Evolutionary conservation across 31 red algal species (phyloP).

Genomic region (Odonthalia washingtoniensis): DNA sequence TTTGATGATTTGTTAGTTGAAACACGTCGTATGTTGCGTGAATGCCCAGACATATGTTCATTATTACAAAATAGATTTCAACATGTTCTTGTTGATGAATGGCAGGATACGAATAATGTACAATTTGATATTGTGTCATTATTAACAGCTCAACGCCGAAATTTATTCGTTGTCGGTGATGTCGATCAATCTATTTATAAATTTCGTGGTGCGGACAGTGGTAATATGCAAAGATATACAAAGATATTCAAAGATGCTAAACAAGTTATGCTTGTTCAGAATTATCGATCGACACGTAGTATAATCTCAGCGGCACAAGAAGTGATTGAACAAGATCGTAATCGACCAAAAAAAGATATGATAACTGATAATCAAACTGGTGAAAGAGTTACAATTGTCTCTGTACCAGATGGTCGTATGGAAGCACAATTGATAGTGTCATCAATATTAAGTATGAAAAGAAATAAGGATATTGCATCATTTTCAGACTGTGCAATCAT

Average conservation of each 20-base stretch:
- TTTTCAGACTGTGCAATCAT: conserved; percentile 73
- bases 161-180: conserved; percentile 77
- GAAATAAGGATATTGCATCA: conserved; percentile 32
- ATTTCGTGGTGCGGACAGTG: conserved; percentile 79
- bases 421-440: conserved; percentile 72
- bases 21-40: conserved; percentile 47
- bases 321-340: conserved; percentile 61
- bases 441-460: conserved; percentile 7
- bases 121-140: conserved; percentile 82
- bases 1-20: conserved; percentile 91
- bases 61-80: conserved; percentile 29
- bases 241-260: conserved; percentile 54
- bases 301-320: conserved; percentile 74
- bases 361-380: conserved; percentile 45
- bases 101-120: conserved; percentile 83
- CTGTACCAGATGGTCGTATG: conserved; percentile 22
- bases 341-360: conserved; percentile 52
- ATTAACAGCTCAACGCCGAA: conserved; percentile 40
- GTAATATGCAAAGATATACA: conserved; percentile 56
- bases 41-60: conserved; percentile 28
- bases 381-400: conserved; percentile 35
- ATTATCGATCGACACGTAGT: conserved; percentile 75
- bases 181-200: conserved; percentile 88
- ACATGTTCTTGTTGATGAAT: conserved; percentile 94
- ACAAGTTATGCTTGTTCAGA: conserved; percentile 58